Evolutionary conservation across 2,329 filamentous ascomycete species (phyloP), one percentile per base, ranked within the genome.

Genomic region (Leptographium radiaticola): DNA sequence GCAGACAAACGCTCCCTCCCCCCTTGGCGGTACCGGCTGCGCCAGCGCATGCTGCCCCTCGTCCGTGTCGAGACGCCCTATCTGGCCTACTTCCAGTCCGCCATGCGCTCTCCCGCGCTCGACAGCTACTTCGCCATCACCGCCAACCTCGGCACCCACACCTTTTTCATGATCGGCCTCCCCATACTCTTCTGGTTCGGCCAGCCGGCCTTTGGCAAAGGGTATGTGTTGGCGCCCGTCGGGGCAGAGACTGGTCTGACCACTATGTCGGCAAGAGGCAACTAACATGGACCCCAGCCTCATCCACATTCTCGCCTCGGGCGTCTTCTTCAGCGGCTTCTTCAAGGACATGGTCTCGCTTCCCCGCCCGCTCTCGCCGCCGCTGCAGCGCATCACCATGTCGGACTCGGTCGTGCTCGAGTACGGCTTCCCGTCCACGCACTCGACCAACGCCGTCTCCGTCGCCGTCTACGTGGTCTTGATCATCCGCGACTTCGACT

Each of bases 111-210:
- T 20, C 88, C 89, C 1, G 79, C 86, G 10, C 83, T 97, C 63
- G 93, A 98, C 70, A 88, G 88, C 58, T 98, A 96, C 73, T 98
- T 98, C 70, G 91, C 93, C 51, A 88, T 94, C 60, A 95, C 90
- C 0, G 93, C 93, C 59, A 98, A 97, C 68, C 79, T 97, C 53
- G 89, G 93, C 60, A 98, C 93, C 0, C 93, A 98, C 70, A 98
- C 93, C 0, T 97, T 96, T 73, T 98, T 96, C 75, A 97, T 97
- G 90, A 79, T 95, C 60, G 86, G 89, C 55, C 73, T 98, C 63
- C 93, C 93, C 7, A 88, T 97, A 59, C 79, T 95, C 61, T 97
- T 97, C 73, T 98, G 93, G 93, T 95, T 89, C 64, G 91, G 91
- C 53, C 87, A 90, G 69, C 83, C 86, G 45, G 83, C 79, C 58